These are phyloP conservation scores for Clathrospora elynae DNA, from an alignment of 2,329 filamentous ascomycete genomes.

Conservation along the genomic window DNA sequence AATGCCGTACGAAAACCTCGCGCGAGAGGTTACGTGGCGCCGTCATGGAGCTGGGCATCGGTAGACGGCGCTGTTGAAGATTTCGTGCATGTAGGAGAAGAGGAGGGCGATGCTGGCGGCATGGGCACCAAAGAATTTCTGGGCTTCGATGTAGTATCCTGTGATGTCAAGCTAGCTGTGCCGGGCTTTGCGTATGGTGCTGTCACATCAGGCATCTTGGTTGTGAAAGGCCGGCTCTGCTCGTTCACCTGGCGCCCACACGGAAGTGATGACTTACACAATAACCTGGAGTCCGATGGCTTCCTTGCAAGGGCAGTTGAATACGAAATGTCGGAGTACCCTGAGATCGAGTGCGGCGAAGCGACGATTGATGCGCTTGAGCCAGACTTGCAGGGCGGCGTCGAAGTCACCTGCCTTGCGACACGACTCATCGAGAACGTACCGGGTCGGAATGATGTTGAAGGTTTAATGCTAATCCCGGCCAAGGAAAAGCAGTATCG, in stretches of 20 bases:
- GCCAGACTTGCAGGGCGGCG: slow-evolving; percentile 8
- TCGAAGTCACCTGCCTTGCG: slow-evolving; percentile 12
- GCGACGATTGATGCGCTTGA: slow-evolving; percentile 12
- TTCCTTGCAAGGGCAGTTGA: too few species aligned
- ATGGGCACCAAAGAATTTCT: slow-evolving; percentile 4
- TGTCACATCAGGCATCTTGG: slow-evolving; percentile 6
- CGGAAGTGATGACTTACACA: too few species aligned
- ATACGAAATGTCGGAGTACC: background rate
- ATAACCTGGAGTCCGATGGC: too few species aligned
- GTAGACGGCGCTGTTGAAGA: slow-evolving; percentile 5
- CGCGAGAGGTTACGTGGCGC: slow-evolving; percentile 8
- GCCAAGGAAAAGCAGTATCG: slow-evolving; percentile 1
- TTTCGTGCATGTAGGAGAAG: slow-evolving; percentile 5
- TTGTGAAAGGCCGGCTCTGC: slow-evolving; percentile 1
- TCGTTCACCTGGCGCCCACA: too few species aligned
- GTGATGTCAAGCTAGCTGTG: slow-evolving; percentile 7
- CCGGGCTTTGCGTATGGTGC: slow-evolving; percentile 9
- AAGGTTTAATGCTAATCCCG: slow-evolving; percentile 11
- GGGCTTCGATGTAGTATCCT: slow-evolving; percentile 10
- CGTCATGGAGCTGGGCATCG: slow-evolving; percentile 17
- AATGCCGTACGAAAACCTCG: background rate
- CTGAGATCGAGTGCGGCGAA: slow-evolving; percentile 2
- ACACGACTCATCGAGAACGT: slow-evolving; percentile 5
- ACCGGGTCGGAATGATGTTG: slow-evolving; percentile 7
- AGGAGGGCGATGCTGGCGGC: slow-evolving; percentile 2